Evolutionary conservation across 2,329 filamentous ascomycete species (phyloP).

Genomic region (Zasmidium cellare): DNA sequence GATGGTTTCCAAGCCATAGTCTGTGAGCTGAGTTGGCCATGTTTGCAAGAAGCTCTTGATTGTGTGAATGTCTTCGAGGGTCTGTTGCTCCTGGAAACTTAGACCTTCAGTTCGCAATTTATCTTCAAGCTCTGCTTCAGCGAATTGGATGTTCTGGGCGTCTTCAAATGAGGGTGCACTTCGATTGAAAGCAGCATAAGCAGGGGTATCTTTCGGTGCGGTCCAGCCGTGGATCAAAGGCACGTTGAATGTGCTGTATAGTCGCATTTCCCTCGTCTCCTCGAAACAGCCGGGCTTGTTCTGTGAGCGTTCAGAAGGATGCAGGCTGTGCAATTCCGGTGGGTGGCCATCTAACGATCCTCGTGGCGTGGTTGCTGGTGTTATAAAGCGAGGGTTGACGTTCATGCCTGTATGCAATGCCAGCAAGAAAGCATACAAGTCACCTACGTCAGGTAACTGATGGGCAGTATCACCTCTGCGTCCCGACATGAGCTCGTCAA

Average conservation of each 20-base stretch:
- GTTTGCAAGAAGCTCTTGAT: constrained; percentile 80
- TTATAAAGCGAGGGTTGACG: constrained; percentile 86
- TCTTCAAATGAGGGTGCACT: constrained; percentile 87
- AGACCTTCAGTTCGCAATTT: constrained; percentile 69
- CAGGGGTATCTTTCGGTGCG: constrained; percentile 65
- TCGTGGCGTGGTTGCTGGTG: constrained; percentile 36
- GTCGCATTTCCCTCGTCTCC: constrained; percentile 80
- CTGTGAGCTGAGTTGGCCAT: constrained; percentile 84
- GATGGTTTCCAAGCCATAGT: constrained; percentile 75
- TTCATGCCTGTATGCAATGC: constrained; percentile 96
- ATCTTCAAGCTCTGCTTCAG: constrained; percentile 82
- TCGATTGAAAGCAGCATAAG: constrained; percentile 68
- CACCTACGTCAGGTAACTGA: constrained; percentile 78
- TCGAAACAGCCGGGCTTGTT: constrained; percentile 75
- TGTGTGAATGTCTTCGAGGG: constrained; percentile 78
- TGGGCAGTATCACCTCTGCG: constrained; percentile 63
- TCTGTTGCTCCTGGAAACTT: constrained; percentile 70
- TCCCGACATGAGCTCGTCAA: constrained; percentile 87
- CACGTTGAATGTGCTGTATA: constrained; percentile 86
- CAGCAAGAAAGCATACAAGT: constrained; percentile 83
- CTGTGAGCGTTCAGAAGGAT: constrained; percentile 39
- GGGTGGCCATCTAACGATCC: constrained; percentile 28
- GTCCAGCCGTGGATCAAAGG: constrained; percentile 94
- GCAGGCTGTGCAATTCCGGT: constrained; percentile 38
- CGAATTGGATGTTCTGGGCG: constrained; percentile 83